phyloP scores from a whole-genome alignment of 306 rosid genomes.

The Oxytropis ochrocephala region DNA sequence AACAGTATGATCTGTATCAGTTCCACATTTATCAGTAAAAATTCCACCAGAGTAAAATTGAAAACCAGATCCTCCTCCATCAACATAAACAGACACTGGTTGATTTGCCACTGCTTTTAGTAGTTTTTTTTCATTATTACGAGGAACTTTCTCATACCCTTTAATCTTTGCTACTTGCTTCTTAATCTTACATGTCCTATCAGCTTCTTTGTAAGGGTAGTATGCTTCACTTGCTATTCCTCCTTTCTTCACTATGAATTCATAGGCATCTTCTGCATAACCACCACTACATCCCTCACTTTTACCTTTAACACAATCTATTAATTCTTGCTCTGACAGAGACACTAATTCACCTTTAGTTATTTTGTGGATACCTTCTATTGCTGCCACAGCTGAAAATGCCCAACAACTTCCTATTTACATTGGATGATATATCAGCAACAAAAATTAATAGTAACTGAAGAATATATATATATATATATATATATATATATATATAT shows the following conservation, averaged over 20 bases:
- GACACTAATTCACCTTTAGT: constrained; percentile 2
- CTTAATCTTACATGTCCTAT: not conserved
- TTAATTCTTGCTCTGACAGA: constrained; percentile 21
- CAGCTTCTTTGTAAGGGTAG: not conserved
- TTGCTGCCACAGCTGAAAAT: constrained; percentile 10
- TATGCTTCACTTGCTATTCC: constrained; percentile 14
- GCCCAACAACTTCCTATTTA: constrained; percentile 26
- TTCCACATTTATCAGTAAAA: constrained; percentile 13
- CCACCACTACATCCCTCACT: constrained; percentile 10
- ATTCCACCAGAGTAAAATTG: constrained; percentile 15
- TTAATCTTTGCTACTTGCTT: not conserved
- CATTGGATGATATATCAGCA: too few species aligned
- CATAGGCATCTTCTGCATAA: not conserved
- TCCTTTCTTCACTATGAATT: constrained; percentile 1
- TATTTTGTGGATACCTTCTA: constrained; percentile 8
- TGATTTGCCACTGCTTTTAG: constrained; percentile 12
- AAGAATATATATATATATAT: too few species aligned
- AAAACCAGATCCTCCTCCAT: not conserved
- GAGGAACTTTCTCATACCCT: constrained; percentile 15
- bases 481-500: too few species aligned
- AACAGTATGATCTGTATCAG: not conserved
- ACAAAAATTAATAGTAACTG: too few species aligned
- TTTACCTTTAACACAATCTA: constrained; percentile 14
- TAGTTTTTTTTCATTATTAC: not conserved
- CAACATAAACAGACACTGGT: constrained; percentile 15